Evolutionary conservation across 1,139 yeast genomes (phyloP).

Genomic region (Oligophagozyma castellii): DNA sequence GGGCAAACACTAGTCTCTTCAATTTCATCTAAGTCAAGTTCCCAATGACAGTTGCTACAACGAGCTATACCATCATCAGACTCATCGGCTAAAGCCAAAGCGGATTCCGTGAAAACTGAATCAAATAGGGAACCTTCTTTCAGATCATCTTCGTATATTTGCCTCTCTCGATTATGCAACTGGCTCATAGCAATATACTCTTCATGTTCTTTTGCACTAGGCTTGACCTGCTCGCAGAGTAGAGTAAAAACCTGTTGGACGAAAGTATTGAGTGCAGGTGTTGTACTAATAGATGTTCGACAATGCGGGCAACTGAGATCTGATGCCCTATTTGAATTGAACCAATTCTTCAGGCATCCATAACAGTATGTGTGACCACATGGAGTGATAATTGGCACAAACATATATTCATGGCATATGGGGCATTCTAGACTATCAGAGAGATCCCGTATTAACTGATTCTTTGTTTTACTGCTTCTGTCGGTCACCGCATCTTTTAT

Average conservation of each 20-base stretch:
- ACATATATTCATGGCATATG: slow-evolving; percentile 23
- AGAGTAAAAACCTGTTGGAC: slow-evolving; percentile 14
- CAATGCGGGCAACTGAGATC: slow-evolving; percentile 24
- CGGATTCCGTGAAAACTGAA: slow-evolving; percentile 34
- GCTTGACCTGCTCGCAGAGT: slow-evolving; percentile 8
- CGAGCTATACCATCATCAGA: slow-evolving; percentile 66
- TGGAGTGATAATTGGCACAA: slow-evolving; percentile 21
- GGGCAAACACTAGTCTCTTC: slow-evolving; percentile 14
- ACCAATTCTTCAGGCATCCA: slow-evolving; percentile 17
- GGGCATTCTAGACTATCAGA: slow-evolving; percentile 18
- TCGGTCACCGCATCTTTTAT: slow-evolving; percentile 1
- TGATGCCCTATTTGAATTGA: slow-evolving; percentile 12
- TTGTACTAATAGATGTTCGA: slow-evolving; percentile 11
- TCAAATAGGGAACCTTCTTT: slow-evolving; percentile 31
- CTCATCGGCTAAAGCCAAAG: slow-evolving; percentile 44
- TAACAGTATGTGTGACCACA: slow-evolving; percentile 23
- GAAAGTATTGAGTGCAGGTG: slow-evolving; percentile 17
- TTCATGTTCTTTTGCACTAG: slow-evolving; percentile 6
- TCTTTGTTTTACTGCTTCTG: slow-evolving; percentile 8
- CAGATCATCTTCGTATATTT: slow-evolving; percentile 30
- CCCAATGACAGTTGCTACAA: slow-evolving; percentile 78
- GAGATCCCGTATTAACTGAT: slow-evolving; percentile 10
- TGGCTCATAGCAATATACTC: slow-evolving; percentile 3
- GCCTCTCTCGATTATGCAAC: slow-evolving; percentile 3
- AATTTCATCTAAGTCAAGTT: slow-evolving; percentile 29